Evolutionary conservation across 2,329 filamentous ascomycete species (phyloP).

Genomic region (Xylaria arbuscula): DNA sequence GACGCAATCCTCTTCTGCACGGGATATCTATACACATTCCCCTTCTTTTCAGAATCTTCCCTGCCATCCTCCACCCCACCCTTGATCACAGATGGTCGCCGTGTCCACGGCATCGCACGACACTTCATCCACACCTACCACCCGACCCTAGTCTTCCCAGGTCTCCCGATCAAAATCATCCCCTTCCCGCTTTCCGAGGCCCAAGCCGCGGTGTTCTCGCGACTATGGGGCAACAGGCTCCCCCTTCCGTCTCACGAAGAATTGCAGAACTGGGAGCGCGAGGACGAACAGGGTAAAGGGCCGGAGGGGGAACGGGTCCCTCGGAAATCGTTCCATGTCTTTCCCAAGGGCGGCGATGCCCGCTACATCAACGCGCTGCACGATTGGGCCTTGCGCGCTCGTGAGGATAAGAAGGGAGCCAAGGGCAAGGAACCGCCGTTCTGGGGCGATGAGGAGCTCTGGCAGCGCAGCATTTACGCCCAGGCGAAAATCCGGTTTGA

Average conservation of each 20-base stretch:
- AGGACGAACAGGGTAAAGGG: constrained; percentile 65
- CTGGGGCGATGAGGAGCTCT: constrained; percentile 78
- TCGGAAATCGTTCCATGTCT: constrained; percentile 60
- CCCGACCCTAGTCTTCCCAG: constrained; percentile 82
- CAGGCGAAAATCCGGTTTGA: constrained; percentile 80
- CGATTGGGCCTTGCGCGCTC: constrained; percentile 66
- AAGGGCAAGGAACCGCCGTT: constrained; percentile 74
- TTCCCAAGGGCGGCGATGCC: constrained; percentile 69
- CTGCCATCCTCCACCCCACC: constrained; percentile 51
- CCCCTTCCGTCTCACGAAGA: constrained; percentile 68
- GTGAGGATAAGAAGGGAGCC: constrained; percentile 45
- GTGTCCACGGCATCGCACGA: constrained; percentile 78
- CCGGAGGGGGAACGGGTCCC: constrained; percentile 56
- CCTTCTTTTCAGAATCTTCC: constrained; percentile 68
- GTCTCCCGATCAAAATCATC: constrained; percentile 83
- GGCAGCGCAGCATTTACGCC: constrained; percentile 75
- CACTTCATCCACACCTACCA: constrained; percentile 81
- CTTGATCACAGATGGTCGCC: constrained; percentile 74
- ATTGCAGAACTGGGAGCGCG: constrained; percentile 77
- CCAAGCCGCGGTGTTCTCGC: constrained; percentile 80
- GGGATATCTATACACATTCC: constrained; percentile 86
- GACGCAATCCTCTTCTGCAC: constrained; percentile 89
- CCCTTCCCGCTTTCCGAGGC: constrained; percentile 85
- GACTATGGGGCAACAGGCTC: constrained; percentile 79
- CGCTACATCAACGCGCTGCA: constrained; percentile 76